phyloP scores from a whole-genome alignment of 2,329 filamentous ascomycete species.

The Fusarium cyanostomum region DNA sequence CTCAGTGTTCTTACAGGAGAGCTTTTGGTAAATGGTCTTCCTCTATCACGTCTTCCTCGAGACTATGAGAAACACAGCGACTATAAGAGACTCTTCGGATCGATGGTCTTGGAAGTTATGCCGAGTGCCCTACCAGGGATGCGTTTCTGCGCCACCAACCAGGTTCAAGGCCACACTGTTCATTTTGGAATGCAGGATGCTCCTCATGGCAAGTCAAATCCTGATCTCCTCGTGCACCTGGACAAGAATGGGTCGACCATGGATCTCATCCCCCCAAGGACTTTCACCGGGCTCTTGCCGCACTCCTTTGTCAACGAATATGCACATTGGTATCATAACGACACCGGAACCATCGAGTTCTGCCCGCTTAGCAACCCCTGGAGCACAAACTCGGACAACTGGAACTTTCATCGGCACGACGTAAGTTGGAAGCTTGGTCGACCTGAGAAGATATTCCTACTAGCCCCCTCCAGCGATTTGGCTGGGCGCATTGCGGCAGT shows the following conservation, averaged over 20 bases:
- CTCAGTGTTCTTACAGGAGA: conserved; percentile 24
- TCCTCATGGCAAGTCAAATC: neutral
- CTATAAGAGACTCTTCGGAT: conserved; percentile 28
- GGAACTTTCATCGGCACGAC: conserved; percentile 37
- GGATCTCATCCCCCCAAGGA: conserved; percentile 48
- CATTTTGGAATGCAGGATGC: conserved; percentile 51
- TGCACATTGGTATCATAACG: conserved; percentile 58
- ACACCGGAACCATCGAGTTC: conserved; percentile 46
- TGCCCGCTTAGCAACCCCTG: conserved; percentile 42
- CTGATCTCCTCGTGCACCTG: conserved; percentile 48
- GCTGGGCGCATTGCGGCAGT: neutral
- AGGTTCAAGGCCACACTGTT: conserved; percentile 32
- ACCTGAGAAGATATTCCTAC: neutral
- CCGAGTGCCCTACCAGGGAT: conserved; percentile 43
- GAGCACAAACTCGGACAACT: conserved; percentile 32
- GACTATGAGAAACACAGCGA: conserved; percentile 8
- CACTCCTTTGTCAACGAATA: conserved; percentile 50
- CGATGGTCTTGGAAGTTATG: conserved; percentile 25
- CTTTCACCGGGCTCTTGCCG: conserved; percentile 48
- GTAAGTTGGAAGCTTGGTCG: conserved; percentile 2
- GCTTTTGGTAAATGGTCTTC: conserved; percentile 17
- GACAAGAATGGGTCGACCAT: neutral
- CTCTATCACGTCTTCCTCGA: conserved; percentile 15
- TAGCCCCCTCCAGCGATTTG: neutral
- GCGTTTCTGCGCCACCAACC: conserved; percentile 51